Evolutionary conservation across 768 basidiomycete genomes (phyloP).

Genomic region (Termitomyces heimii): DNA sequence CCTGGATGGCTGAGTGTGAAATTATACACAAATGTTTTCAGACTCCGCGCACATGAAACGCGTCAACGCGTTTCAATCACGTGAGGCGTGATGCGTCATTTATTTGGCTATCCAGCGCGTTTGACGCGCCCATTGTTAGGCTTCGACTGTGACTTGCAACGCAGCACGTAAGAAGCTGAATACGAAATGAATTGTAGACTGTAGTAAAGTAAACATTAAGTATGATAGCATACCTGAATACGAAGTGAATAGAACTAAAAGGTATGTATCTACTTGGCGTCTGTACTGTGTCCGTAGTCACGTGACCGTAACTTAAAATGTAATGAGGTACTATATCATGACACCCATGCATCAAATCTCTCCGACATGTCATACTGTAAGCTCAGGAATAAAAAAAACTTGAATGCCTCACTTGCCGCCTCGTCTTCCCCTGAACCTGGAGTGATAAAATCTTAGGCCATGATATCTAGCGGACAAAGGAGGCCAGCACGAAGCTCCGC

Average conservation of each 20-base stretch:
- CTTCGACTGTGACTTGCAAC: no score
- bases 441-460: not conserved
- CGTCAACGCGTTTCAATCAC: slow-evolving; percentile 31
- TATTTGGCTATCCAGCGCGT: slow-evolving; percentile 9
- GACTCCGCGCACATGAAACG: slow-evolving; percentile 34
- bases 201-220: no score
- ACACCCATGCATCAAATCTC: no score
- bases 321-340: no score
- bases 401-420: not conserved
- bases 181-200: no score
- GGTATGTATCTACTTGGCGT: no score
- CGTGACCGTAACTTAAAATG: no score
- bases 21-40: slow-evolving; percentile 20
- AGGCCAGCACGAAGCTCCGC: not conserved
- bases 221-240: no score
- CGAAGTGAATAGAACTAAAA: no score
- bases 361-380: not conserved
- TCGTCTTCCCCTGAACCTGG: not conserved
- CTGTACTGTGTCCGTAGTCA: no score
- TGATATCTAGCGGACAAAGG: not conserved
- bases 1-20: slow-evolving; percentile 15
- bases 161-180: no score
- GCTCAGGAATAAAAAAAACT: not conserved
- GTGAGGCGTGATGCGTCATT: slow-evolving; percentile 19
- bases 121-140: not conserved